Percentiles rank a stretch among this genome's conserved stretches.
These are phyloP conservation scores for Phytophthora pini DNA, from an alignment of 352 stramenopile species.

Conservation along the genomic window DNA sequence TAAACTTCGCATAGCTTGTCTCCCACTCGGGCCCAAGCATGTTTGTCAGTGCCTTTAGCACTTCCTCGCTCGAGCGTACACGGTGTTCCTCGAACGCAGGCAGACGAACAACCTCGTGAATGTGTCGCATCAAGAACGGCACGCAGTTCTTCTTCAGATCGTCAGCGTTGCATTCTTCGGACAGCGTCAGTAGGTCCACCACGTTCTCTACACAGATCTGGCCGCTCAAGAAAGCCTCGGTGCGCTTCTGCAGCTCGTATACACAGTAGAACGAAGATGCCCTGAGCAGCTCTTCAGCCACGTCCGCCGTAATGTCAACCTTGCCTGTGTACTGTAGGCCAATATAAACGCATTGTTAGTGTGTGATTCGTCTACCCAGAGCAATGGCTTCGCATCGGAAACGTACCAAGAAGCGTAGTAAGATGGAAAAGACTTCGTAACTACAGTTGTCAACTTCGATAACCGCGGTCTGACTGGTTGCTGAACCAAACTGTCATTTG, in stretches of 20 bases:
- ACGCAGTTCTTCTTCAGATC: conserved; percentile 90
- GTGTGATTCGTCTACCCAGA: neutral
- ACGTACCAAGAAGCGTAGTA: conserved; percentile 86
- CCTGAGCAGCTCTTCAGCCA: conserved; percentile 82
- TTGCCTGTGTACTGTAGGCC: conserved; percentile 88
- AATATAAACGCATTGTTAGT: conserved; percentile 24
- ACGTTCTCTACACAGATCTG: conserved; percentile 87
- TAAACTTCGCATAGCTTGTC: conserved; percentile 74
- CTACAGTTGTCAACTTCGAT: conserved; percentile 91
- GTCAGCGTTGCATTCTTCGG: conserved; percentile 77
- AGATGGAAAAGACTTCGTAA: conserved; percentile 87
- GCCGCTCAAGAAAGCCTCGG: conserved; percentile 78
- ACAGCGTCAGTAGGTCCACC: conserved; percentile 75
- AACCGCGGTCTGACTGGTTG: conserved; percentile 83
- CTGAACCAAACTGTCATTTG: conserved; percentile 72
- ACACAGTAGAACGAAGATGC: conserved; percentile 87
- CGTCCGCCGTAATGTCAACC: conserved; percentile 81
- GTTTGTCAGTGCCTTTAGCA: conserved; percentile 80
- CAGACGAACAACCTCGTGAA: conserved; percentile 84
- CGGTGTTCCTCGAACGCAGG: conserved; percentile 79
- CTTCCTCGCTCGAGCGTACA: conserved; percentile 83
- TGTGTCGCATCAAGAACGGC: conserved; percentile 87
- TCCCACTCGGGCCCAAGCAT: conserved; percentile 86
- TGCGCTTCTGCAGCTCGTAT: conserved; percentile 86
- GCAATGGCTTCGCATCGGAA: conserved; percentile 1